A percentile compares a stretch with the other conserved stretches of the same genome.
Evolutionary conservation across 2,329 filamentous ascomycete genomes (phyloP).

Genomic region (Fusarium clavum): DNA sequence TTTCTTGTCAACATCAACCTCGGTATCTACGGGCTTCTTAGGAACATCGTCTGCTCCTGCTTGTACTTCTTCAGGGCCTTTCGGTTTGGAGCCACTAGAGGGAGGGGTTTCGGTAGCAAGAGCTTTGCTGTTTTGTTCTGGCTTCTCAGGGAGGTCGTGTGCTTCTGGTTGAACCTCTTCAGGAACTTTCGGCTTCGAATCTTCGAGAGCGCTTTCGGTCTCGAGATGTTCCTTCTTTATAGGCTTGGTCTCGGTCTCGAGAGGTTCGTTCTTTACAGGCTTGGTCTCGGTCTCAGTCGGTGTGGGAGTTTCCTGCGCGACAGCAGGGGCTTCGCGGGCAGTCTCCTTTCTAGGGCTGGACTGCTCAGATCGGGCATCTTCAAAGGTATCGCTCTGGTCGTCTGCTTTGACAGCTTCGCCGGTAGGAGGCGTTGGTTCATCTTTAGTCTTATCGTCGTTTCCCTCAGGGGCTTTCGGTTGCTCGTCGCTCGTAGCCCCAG

Average conservation of each 20-base stretch:
- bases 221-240: slow-evolving; percentile 15
- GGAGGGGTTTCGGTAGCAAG: no score
- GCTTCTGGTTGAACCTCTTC: not conserved
- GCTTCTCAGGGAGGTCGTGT: slow-evolving; percentile 7
- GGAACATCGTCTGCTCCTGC: not conserved
- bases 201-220: slow-evolving; percentile 9
- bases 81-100: slow-evolving; percentile 16
- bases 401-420: slow-evolving; percentile 41
- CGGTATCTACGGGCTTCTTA: slow-evolving; percentile 20
- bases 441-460: slow-evolving; percentile 14
- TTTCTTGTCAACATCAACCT: slow-evolving; percentile 14
- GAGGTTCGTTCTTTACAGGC: slow-evolving; percentile 11
- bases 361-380: slow-evolving; percentile 53
- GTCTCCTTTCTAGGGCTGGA: slow-evolving; percentile 37
- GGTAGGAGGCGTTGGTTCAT: slow-evolving; percentile 2
- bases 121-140: not conserved
- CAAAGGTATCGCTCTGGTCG: slow-evolving; percentile 54
- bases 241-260: slow-evolving; percentile 22
- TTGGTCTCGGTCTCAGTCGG: slow-evolving; percentile 14
- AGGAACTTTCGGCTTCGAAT: slow-evolving; percentile 5
- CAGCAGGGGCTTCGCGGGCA: not conserved
- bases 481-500: slow-evolving; percentile 17
- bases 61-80: slow-evolving; percentile 12
- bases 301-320: slow-evolving; percentile 3
- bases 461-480: slow-evolving; percentile 3